Conservation (phyloP, 2,329 filamentous ascomycete genomes). For the Nemania sp. region DNA sequence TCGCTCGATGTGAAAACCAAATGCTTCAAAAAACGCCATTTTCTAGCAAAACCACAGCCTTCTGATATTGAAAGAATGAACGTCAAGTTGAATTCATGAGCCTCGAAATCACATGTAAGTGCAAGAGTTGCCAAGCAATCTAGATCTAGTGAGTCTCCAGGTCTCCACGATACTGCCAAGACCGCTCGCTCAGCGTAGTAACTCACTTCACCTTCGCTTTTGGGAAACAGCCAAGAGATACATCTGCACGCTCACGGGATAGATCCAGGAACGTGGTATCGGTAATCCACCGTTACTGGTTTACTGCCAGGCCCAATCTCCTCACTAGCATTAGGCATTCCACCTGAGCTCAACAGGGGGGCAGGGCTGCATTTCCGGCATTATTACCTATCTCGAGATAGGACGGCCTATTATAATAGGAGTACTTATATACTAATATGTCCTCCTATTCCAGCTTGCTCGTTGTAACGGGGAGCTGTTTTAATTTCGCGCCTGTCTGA, state of each 20-base stretch:
- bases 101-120: not conserved
- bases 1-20: not conserved
- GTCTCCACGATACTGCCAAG: slow-evolving; percentile 23
- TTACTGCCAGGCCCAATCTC: slow-evolving; percentile 6
- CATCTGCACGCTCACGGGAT: slow-evolving; percentile 21
- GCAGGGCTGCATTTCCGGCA: slow-evolving; percentile 5
- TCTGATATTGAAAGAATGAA: not conserved
- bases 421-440: slow-evolving; percentile 10
- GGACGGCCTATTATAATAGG: not conserved
- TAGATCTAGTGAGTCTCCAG: slow-evolving; percentile 1
- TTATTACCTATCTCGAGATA: slow-evolving; percentile 3
- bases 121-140: slow-evolving; percentile 17
- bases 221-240: slow-evolving; percentile 30
- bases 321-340: slow-evolving; percentile 1
- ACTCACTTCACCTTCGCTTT: slow-evolving; percentile 31
- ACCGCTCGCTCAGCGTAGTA: slow-evolving; percentile 14
- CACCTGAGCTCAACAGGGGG: slow-evolving; percentile 5
- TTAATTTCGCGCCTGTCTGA: not conserved
- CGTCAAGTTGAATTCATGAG: not conserved
- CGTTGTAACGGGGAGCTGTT: not conserved
- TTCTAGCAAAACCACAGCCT: not conserved
- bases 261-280: slow-evolving; percentile 27
- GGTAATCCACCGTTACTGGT: slow-evolving; percentile 26
- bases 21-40: not conserved
- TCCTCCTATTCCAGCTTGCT: not conserved